Percentiles rank a stretch among this genome's conserved stretches.
These are phyloP conservation scores for Myotisia sp. DNA, from an alignment of 2,329 filamentous ascomycete genomes.

Conservation along the genomic window DNA sequence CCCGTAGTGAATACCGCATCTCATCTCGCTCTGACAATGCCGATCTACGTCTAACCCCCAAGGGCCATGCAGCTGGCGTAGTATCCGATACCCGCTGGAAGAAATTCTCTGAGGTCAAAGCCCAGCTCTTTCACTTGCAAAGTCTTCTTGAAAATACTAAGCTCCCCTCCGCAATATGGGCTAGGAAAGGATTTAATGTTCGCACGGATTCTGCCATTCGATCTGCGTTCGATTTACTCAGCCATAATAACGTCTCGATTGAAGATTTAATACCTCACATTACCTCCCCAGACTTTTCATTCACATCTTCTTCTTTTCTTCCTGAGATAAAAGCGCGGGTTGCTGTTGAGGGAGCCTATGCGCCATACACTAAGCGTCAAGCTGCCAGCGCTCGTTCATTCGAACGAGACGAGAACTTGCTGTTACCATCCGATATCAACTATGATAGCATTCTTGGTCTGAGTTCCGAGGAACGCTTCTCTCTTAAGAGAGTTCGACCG, in stretches of 20 bases:
- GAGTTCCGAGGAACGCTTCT: conserved; percentile 61
- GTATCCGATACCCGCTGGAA: conserved; percentile 68
- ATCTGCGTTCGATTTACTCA: conserved; percentile 65
- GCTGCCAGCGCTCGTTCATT: conserved; percentile 51
- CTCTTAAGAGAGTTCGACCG: conserved; percentile 56
- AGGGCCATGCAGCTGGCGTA: conserved; percentile 61
- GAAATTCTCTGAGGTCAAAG: conserved; percentile 49
- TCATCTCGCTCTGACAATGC: conserved; percentile 87
- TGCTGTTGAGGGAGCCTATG: conserved; percentile 69
- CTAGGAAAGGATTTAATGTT: conserved; percentile 52
- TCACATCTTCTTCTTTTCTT: conserved; percentile 38
- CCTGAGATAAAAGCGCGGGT: conserved; percentile 53
- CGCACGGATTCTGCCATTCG: conserved; percentile 52
- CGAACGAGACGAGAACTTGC: conserved; percentile 59
- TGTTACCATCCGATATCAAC: conserved; percentile 59
- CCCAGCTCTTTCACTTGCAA: conserved; percentile 54
- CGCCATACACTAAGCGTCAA: conserved; percentile 70
- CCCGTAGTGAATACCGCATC: conserved; percentile 89
- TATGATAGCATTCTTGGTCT: conserved; percentile 61
- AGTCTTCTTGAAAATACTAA: conserved; percentile 43
- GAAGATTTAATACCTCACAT: conserved; percentile 45
- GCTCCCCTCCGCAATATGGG: conserved; percentile 53
- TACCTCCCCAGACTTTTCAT: conserved; percentile 16
- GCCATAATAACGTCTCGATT: conserved; percentile 47
- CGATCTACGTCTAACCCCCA: conserved; percentile 67